These are phyloP conservation scores for Rubia peregrina DNA, from an alignment of 305 asterid genomes.

Conservation along the genomic window DNA sequence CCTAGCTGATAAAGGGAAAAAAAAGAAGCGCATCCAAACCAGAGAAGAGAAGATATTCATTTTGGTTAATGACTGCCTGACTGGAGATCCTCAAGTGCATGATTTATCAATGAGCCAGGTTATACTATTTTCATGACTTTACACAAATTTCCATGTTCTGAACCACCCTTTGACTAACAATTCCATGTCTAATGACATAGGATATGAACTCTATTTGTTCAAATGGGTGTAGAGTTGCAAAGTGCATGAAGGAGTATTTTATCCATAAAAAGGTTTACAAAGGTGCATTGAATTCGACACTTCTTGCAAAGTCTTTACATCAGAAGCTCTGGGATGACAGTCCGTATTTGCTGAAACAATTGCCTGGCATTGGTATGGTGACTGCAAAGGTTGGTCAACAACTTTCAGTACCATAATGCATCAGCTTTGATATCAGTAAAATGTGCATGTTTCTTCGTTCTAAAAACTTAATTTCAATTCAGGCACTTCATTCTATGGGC, in stretches of 20 bases:
- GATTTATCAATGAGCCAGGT: constrained; percentile 98
- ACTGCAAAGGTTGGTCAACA: constrained; percentile 76
- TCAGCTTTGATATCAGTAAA: constrained; percentile 3
- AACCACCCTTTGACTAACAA: constrained; percentile 56
- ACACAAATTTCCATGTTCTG: constrained; percentile 26
- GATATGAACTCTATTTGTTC: constrained; percentile 78
- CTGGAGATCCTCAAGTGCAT: constrained; percentile 85
- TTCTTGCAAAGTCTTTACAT: constrained; percentile 20
- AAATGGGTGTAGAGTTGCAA: constrained; percentile 88
- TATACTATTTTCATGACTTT: constrained; percentile 22
- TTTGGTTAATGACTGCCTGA: constrained; percentile 89
- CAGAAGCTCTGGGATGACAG: constrained; percentile 33
- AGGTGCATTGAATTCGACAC: constrained; percentile 63
- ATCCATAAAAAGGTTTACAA: constrained; percentile 65
- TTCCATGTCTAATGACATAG: constrained; percentile 30
- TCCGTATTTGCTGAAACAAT: constrained; percentile 89
- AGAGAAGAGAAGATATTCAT: constrained; percentile 95
- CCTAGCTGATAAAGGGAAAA: constrained; percentile 78
- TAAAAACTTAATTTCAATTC: constrained; percentile 21
- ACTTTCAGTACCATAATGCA: not conserved
- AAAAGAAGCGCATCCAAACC: constrained; percentile 83
- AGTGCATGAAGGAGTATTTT: constrained; percentile 96
- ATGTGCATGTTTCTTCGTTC: constrained; percentile 9
- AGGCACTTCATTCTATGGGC: constrained; percentile 97
- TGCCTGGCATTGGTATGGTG: constrained; percentile 98